phyloP scores from a whole-genome alignment of 129 eudicot species.

The Gnaphalium uliginosum region DNA sequence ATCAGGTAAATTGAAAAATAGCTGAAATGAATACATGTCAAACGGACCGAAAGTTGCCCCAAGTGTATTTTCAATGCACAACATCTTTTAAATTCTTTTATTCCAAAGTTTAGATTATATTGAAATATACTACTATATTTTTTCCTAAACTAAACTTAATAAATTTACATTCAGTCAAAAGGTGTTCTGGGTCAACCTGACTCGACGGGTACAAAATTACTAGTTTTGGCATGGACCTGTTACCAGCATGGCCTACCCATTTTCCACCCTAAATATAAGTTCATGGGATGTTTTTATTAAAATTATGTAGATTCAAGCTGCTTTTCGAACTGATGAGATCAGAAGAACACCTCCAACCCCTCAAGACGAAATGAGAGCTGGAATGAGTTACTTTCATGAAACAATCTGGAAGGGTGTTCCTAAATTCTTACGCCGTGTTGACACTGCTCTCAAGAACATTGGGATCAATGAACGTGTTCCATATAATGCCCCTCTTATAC shows the following conservation, averaged over 20 bases:
- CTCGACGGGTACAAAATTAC: neutral
- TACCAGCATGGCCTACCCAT: neutral
- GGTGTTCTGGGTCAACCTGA: neutral
- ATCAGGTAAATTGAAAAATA: neutral
- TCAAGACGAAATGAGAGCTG: slow-evolving; percentile 99
- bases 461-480: slow-evolving; percentile 98
- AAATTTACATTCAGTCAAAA: neutral
- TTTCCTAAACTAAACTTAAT: neutral
- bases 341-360: slow-evolving; percentile 92
- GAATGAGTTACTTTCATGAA: slow-evolving; percentile 99
- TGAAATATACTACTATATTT: neutral
- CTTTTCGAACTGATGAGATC: slow-evolving; percentile 97
- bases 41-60: neutral
- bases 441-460: slow-evolving; percentile 94
- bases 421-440: slow-evolving; percentile 91
- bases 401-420: slow-evolving; percentile 99
- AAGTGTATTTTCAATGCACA: neutral
- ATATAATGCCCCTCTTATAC: slow-evolving; percentile 96
- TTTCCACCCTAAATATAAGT: neutral
- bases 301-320: slow-evolving; percentile 87
- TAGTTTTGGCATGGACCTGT: neutral
- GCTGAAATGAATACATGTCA: neutral
- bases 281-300: neutral
- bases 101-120: neutral
- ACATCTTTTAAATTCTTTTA: neutral